A percentile compares a stretch with the other conserved stretches of the same genome.
These are phyloP conservation scores for Chlorella ohadii DNA, from an alignment of 139 green algal genomes.

Conservation along the genomic window DNA sequence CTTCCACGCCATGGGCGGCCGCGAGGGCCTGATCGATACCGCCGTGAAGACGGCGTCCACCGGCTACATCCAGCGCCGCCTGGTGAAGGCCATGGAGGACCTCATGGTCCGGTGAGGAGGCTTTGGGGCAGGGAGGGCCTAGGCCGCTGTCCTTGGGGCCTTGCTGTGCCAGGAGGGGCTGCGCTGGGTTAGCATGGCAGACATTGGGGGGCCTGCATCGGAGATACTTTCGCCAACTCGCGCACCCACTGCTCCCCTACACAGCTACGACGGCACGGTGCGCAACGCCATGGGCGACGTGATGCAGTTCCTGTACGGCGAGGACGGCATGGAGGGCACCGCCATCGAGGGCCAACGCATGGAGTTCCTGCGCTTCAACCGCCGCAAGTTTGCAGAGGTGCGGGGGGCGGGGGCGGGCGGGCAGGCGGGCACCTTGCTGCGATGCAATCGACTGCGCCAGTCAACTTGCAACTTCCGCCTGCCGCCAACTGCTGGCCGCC, in stretches of 20 bases:
- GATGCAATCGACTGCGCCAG: no score
- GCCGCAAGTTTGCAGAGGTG: constrained; percentile 55
- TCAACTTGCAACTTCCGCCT: no score
- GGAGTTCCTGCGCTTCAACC: constrained; percentile 75
- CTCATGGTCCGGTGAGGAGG: constrained; percentile 82
- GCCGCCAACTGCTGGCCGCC: background rate
- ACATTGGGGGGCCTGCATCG: no score
- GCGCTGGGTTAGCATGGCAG: no score
- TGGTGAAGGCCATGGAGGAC: constrained; percentile 99
- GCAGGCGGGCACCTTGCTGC: no score
- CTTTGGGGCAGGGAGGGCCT: background rate
- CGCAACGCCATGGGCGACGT: constrained; percentile 89
- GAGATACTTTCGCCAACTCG: background rate
- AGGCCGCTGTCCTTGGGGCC: no score
- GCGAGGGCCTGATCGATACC: constrained; percentile 99
- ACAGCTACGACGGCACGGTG: constrained; percentile 94
- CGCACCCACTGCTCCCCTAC: background rate
- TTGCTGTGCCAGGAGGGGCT: no score
- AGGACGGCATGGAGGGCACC: constrained; percentile 98
- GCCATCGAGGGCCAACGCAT: constrained; percentile 93
- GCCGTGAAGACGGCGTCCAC: constrained; percentile 97
- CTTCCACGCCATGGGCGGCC: constrained; percentile 99
- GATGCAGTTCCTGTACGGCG: constrained; percentile 99
- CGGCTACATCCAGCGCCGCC: constrained; percentile 89
- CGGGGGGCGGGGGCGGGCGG: no score